A percentile compares a stretch with the other conserved stretches of the same genome.
Conservation (phyloP, 176 grass and related monocot genomes). For the Zoysia japonica region DNA sequence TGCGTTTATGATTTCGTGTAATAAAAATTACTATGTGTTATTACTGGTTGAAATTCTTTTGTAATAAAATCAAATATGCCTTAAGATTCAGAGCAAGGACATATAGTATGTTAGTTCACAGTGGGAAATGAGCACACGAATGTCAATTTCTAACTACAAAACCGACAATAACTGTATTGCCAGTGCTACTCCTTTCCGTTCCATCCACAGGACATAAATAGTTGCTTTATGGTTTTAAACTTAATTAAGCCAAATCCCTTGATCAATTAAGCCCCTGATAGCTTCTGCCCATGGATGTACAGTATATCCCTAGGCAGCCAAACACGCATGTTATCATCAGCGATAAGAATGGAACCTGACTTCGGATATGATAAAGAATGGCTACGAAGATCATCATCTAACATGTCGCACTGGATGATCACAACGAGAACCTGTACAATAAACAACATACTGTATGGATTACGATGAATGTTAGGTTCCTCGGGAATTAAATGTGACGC, state of each 20-base stretch:
- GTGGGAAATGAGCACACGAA: no score
- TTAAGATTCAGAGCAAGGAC: no score
- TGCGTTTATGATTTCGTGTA: no score
- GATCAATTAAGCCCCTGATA: neutral
- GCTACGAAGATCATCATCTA: neutral
- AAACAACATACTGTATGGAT: neutral
- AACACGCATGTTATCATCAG: no score
- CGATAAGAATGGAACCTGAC: neutral
- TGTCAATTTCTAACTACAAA: no score
- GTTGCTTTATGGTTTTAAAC: neutral
- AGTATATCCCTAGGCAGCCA: no score
- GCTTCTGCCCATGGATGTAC: neutral
- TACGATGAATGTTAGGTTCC: conserved; percentile 4
- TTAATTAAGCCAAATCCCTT: neutral
- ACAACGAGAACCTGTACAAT: neutral
- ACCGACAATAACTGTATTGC: no score
- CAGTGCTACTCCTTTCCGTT: neutral
- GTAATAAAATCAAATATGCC: no score
- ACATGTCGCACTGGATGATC: neutral
- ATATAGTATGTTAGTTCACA: no score
- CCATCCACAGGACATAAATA: neutral
- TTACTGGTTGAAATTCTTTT: no score
- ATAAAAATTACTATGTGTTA: no score
- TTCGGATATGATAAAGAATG: conserved; percentile 32
- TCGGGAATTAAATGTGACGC: conserved; percentile 27